Evolutionary conservation across 331 rosid genomes (phyloP).

Genomic region (Spiraea crenata): DNA sequence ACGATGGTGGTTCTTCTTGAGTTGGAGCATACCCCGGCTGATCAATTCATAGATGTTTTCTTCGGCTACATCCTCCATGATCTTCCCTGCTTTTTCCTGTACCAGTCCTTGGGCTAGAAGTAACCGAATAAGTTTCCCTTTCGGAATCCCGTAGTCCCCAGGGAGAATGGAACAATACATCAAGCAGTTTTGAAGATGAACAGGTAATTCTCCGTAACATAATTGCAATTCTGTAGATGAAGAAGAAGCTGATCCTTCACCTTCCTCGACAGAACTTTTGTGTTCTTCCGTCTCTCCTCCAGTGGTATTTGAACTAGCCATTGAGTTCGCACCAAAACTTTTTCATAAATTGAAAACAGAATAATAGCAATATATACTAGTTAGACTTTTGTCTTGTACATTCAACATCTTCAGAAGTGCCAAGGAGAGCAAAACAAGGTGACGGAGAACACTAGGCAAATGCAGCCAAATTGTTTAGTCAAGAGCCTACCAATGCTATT

Average conservation of each 20-base stretch:
- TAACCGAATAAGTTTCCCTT: slow-evolving; percentile 26
- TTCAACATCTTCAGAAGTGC: background rate
- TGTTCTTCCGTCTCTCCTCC: slow-evolving; percentile 4
- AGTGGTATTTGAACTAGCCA: background rate
- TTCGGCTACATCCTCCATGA: slow-evolving; percentile 27
- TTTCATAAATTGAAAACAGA: background rate
- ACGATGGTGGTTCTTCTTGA: background rate
- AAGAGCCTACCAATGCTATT: background rate
- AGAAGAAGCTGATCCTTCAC: slow-evolving; percentile 25
- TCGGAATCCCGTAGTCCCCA: slow-evolving; percentile 14
- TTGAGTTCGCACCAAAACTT: background rate
- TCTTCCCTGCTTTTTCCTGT: slow-evolving; percentile 12
- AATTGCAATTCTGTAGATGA: slow-evolving; percentile 13
- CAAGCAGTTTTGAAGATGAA: slow-evolving; percentile 6
- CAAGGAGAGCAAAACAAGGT: background rate
- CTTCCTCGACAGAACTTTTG: slow-evolving; percentile 6
- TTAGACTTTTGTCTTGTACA: background rate
- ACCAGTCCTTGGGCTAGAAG: slow-evolving; percentile 19
- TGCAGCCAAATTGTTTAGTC: background rate
- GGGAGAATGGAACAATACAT: slow-evolving; percentile 25
- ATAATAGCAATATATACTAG: background rate
- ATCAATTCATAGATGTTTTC: slow-evolving; percentile 18
- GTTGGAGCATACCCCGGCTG: slow-evolving; percentile 13
- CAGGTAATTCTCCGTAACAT: slow-evolving; percentile 2
- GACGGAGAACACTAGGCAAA: background rate